Base-by-base conservation (phyloP, 768 basidiomycete genomes). In the Tulasnella calospora region DNA sequence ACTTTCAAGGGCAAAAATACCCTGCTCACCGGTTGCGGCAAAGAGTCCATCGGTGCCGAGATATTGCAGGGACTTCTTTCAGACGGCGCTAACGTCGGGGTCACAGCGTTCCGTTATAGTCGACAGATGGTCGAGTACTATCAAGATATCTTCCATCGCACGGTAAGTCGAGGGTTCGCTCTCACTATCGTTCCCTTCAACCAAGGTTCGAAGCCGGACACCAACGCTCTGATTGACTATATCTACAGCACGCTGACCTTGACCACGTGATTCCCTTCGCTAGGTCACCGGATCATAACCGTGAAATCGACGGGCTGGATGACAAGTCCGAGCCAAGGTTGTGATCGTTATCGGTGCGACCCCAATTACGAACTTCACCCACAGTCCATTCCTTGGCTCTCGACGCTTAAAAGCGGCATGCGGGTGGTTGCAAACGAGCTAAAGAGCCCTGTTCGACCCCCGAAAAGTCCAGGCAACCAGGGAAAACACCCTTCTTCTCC, bases 1-100 rank as follows among this genome's bases (percentile, higher is more conserved):
- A 96, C 96, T 0, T 99, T 99, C 89, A 94, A 97, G 85, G 97
- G 96, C 87, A 99, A 99, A 89, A 99, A 99, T 82, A 97, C 98
- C 2, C 89, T 99, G 23, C 88, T 99, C 40, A 99, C 98, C 44
- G 98, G 98, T 82, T 98, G 99, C 74, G 98, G 98, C 73, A 97
- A 95, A 83, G 97, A 95, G 15, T 98, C 96, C 5, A 99, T 99
- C 81, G 98, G 98, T 78, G 94, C 98, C 73, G 98, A 99, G 85
- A 94, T 99, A 80, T 88, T 99, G 80, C 99, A 98, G 85, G 98
- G 98, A 80, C 90, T 99, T 23, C 89, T 99, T 35, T 93, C 98
- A 46, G 98, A 98, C 51, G 98, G 98, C 74, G 95, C 96, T 21
- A 95, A 95, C 81, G 94, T 98, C 80, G 93, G 99, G 61, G 92